Base-by-base conservation (phyloP, 108 stramenopile species). In the Stephanodiscus triporus region DNA sequence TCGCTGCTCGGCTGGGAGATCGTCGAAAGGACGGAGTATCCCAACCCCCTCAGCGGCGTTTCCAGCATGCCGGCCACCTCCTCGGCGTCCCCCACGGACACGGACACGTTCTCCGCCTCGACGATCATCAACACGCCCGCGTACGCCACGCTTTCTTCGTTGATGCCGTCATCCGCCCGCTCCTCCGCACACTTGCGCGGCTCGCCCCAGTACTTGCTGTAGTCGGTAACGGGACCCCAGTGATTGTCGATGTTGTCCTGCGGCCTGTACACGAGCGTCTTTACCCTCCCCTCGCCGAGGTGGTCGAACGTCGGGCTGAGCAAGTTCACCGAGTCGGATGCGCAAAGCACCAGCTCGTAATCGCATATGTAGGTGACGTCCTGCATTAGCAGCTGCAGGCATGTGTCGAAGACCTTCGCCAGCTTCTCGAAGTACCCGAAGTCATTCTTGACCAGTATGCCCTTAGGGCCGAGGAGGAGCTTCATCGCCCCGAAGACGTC, bases 401-500 rank as follows among this genome's bases (percentile, higher is more conserved):
- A 72, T 2, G 71, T 72, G 11, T 76, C 75, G 54, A 76, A 76
- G 29, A 76, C 75, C 50, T 76, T 76, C 45, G 60, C 68, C 61
- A 76, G 30, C 45, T 76, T 76, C 48, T 76, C 75, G 68, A 76
- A 76, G 57, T 76, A 76, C 4, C 75, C 75, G 55, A 63, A 76
- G 45, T 88, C 87, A 66, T 88, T 88, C 70, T 81, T 85, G 48
- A 80, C 87, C 29, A 86, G 56, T 45, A 88, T 80, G 13, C 87
- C 87, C 30, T 66, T 83, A 22, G 77, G 69, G 17, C 76, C 77
- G 9, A 85, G 70, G 37, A 88, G 57, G 36, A 85, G 57, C 38
- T 70, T 72, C 60, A 88, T 76, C 7, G 87, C 84, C 0, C 81
- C 75, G 40, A 88, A 76, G 20, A 88, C 83, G 51, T 81, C 82